Base-by-base conservation (phyloP, 495 filamentous ascomycete genomes). In the Tuber borchii region DNA sequence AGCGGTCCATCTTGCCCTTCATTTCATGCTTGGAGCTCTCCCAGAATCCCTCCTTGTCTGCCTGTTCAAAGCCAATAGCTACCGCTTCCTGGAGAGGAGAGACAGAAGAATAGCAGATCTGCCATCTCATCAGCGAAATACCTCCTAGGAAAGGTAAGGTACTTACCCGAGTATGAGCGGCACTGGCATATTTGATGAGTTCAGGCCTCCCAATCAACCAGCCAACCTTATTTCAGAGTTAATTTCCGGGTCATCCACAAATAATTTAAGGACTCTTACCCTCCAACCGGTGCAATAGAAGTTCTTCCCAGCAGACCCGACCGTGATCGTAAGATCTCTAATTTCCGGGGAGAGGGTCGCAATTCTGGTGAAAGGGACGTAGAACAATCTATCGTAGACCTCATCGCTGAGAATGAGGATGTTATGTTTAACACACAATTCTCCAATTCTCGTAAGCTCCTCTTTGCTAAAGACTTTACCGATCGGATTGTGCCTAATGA, bases 201-300 rank as follows among this genome's bases (percentile, higher is more conserved):
- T 95, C 88, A 31, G 92, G 88, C 2, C 92, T 93, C 1, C 95
- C 95, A 77, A 97, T 96, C 22, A 99, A 86, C 89, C 93, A 99
- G 14, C 88, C 87, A 84, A 71, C 51, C 26, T 65, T 65, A 6
- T 3, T 65, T 65, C 40, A 20, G 17, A 20, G 22, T n/a, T 3
- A 65, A 37, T 17, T 69, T 5, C 14, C 19, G 1, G 9, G 45
- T 34, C 34, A 12, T 71, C 51, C 37, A 20, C 17, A 16, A 37
- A 20, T 43, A 20, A 56, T 44, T 69, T 68, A 42, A n/a, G 17
- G 83, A 34, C 68, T 80, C 93, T 93, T 3, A 98, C 96, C 73
- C 95, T 90, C 95, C 95, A 99, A 51, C 95, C 95, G 0, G 95
- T 99, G 70, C 91, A 92, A 80, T 99, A 98, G 85, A 99, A 99